phyloP scores from a whole-genome alignment of 148 eudicot species.

The Fagopyrum homotropicum region DNA sequence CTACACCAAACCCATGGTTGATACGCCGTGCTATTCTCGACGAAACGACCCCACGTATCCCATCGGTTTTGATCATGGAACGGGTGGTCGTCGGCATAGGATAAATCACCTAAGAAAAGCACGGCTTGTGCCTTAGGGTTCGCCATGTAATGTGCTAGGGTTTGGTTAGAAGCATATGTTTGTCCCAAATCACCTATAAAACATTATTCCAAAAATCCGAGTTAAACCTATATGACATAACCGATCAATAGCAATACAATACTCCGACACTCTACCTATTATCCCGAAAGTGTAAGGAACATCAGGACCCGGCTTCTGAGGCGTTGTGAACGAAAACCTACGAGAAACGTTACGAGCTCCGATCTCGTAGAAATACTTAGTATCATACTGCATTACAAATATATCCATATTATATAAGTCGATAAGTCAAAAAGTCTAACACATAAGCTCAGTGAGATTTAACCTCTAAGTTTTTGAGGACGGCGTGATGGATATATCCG shows the following conservation, averaged over 20 bases:
- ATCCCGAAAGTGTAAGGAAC: slow-evolving; percentile 10
- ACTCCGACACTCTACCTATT: neutral
- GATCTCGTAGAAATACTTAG: slow-evolving; percentile 9
- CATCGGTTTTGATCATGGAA: slow-evolving; percentile 35
- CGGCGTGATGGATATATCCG: slow-evolving; percentile 52
- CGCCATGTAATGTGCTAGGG: slow-evolving; percentile 38
- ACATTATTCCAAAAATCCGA: neutral
- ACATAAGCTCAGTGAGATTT: too few relatives aligned
- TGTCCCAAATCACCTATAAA: slow-evolving; percentile 37
- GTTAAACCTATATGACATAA: too few relatives aligned
- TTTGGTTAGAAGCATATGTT: slow-evolving; percentile 34
- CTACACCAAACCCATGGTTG: slow-evolving; percentile 51
- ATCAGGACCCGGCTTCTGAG: slow-evolving; percentile 1
- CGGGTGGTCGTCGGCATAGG: slow-evolving; percentile 42
- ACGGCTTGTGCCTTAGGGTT: slow-evolving; percentile 40
- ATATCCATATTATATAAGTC: too few relatives aligned
- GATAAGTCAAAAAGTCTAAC: too few relatives aligned
- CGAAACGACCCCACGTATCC: slow-evolving; percentile 52
- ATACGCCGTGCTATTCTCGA: slow-evolving; percentile 47
- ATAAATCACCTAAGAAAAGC: slow-evolving; percentile 45
- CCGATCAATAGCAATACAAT: neutral
- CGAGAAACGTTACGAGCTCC: slow-evolving; percentile 3
- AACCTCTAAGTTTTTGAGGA: slow-evolving; percentile 31
- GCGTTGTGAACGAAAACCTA: slow-evolving; percentile 12
- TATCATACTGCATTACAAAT: neutral